Conservation (phyloP, 441 rosid genomes). For the Bocquillonia castaneifolia region DNA sequence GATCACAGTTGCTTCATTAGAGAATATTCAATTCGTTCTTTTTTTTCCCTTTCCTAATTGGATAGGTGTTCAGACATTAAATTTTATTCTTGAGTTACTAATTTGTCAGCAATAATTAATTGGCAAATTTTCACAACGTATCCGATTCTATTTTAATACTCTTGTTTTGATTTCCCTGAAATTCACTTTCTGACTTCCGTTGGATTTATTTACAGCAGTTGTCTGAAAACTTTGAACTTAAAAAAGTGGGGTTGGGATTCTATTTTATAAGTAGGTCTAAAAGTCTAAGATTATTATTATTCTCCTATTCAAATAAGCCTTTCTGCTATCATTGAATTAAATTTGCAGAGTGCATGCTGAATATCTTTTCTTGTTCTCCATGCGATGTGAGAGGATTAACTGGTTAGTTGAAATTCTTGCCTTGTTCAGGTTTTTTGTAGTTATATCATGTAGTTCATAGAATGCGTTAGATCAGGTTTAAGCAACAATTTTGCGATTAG, state of each 20-base stretch:
- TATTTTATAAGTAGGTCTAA: too few relatives aligned
- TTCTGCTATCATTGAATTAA: neutral
- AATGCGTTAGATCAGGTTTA: too few relatives aligned
- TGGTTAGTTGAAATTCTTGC: too few relatives aligned
- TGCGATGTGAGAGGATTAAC: neutral
- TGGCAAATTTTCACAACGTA: neutral
- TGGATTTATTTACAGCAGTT: neutral
- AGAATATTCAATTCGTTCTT: slow-evolving; percentile 11
- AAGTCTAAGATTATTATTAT: too few relatives aligned
- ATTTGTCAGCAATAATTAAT: neutral
- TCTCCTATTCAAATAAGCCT: neutral
- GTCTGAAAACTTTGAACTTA: neutral
- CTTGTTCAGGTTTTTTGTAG: too few relatives aligned
- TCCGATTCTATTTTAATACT: neutral
- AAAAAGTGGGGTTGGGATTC: neutral
- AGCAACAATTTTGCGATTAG: too few relatives aligned
- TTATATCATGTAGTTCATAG: too few relatives aligned
- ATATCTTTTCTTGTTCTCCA: neutral
- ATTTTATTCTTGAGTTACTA: slow-evolving; percentile 1
- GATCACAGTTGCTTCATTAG: slow-evolving; percentile 32
- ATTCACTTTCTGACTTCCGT: too few relatives aligned
- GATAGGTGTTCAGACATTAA: slow-evolving; percentile 14
- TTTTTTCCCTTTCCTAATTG: too few relatives aligned
- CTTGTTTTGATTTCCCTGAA: neutral
- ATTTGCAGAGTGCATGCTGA: neutral